Evolutionary conservation across 371 early-diverging fungal species (phyloP), one percentile per base, ranked within the genome.

Genomic region (Syncephalastrum monosporum): DNA sequence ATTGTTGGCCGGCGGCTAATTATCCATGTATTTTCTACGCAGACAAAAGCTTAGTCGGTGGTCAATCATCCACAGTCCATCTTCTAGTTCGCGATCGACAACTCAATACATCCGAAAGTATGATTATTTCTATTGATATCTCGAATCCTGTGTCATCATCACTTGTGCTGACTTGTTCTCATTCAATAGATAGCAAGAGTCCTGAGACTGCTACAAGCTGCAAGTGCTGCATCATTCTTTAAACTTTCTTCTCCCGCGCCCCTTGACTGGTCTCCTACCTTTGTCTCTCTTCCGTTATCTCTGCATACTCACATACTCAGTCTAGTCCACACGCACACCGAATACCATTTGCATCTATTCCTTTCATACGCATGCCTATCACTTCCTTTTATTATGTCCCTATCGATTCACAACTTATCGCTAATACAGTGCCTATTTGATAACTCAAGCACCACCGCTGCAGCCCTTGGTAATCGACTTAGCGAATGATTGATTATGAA

Each of bases 151-250:
- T 4, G 21, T 5, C 15, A 47, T 17, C 13, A 10, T n/a, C 14
- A 24, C 6, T 48, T 6, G 10, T 46, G 29, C 25, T 23, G 33
- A 47, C 33, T 3, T 48, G 4, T 38, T 16, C 33, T 23, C 21
- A 21, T 1, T 42, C 21, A 23, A 33, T 45, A 63, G 63, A 63
- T 50, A 42, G 55, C 46, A 57, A 63, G 16, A 19, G 47, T 10
- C 29, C 50, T 8, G 63, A 63, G 16, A 21, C 62, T 23, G 51
- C 50, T n/a, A 44, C 63, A 21, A 57, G 63, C 10, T 63, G 63
- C 44, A 63, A 63, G 50, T 63, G 63, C 41, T 63, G 63, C 50
- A 63, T 63, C 14, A 63, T 63, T 51, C 58, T 63, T 7, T 63
- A 44, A 56, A 21, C 7, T 10, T 0, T 10, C 27, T 3, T 12